Evolutionary conservation across 1,139 yeast genomes (phyloP), one percentile per base, ranked within the genome.

Genomic region (Eremothecium coryli): DNA sequence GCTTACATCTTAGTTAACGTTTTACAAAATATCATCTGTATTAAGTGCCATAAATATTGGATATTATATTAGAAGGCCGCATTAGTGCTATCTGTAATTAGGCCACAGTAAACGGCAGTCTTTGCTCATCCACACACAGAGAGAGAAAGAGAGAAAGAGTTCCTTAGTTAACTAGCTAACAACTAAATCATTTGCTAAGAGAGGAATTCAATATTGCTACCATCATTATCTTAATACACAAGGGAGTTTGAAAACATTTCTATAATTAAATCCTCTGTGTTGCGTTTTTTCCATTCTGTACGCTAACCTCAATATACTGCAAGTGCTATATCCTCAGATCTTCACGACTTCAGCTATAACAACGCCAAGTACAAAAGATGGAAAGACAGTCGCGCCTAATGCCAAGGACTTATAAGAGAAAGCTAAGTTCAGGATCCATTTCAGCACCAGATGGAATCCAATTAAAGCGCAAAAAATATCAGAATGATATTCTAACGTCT

Each of bases 251-350:
- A 23, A 9, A 18, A 16, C 20, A 27, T n/a, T 27, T 27, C 30
- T 27, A 27, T 27, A 27, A 27, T 27, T 27, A 27, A 16, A 27
- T 27, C 30, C 30, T 27, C 30, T 27, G 30, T 27, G 30, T 27
- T 27, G 30, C 22, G 22, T 27, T 27, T 25, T 25, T 17, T 17
- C 26, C 10, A 27, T 27, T 27, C 26, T 27, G 20, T 27, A 27
- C 14, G 9, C 22, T 27, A 27, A 16, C 22, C 22, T 27, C 26
- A 23, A 8, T 23, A 23, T 23, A 23, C 26, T 23, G 26, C 26
- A 8, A 12, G 8, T 8, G 14, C 26, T 8, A 10, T 20, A 20
- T 9, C 14, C 7, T 12, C 14, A 7, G 25, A 28, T n/a, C 25
- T 17, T 28, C 9, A 10, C 18, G 13, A 28, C 31, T 18, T 11